Conservation (phyloP, 495 filamentous ascomycete genomes). For the Penicillium odoratum region DNA sequence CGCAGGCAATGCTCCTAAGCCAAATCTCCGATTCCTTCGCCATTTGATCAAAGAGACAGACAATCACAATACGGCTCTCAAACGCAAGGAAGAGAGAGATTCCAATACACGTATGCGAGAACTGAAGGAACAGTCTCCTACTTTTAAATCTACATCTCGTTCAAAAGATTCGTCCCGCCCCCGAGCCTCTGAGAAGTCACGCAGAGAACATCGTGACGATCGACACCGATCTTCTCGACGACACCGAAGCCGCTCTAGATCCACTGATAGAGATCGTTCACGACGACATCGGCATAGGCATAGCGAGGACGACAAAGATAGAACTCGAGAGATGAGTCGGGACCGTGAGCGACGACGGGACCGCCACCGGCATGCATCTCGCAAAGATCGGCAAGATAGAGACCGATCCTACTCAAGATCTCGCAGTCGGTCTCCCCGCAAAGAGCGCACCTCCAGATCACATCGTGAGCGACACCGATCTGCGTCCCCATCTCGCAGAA, state of each 20-base stretch:
- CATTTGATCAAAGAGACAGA: constrained; percentile 89
- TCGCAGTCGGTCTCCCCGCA: constrained; percentile 35
- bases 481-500: constrained; percentile 24
- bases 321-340: constrained; percentile 20
- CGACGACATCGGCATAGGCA: constrained; percentile 27
- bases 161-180: constrained; percentile 22
- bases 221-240: constrained; percentile 29
- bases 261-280: constrained; percentile 31
- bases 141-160: constrained; percentile 28
- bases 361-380: constrained; percentile 13
- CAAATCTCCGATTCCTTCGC: constrained; percentile 85
- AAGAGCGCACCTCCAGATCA: constrained; percentile 21
- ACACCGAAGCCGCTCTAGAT: constrained; percentile 31
- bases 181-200: constrained; percentile 18
- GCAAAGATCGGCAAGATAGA: constrained; percentile 18
- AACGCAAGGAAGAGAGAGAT: constrained; percentile 75
- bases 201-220: constrained; percentile 17
- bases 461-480: constrained; percentile 32
- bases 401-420: constrained; percentile 36
- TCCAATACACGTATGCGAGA: constrained; percentile 56
- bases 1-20: constrained; percentile 71
- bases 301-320: constrained; percentile 24
- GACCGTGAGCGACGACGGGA: constrained; percentile 22
- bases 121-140: constrained; percentile 38
- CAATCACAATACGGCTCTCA: constrained; percentile 83